phyloP scores from a whole-genome alignment of 2,329 filamentous ascomycete species.

The Penicillium sp. region DNA sequence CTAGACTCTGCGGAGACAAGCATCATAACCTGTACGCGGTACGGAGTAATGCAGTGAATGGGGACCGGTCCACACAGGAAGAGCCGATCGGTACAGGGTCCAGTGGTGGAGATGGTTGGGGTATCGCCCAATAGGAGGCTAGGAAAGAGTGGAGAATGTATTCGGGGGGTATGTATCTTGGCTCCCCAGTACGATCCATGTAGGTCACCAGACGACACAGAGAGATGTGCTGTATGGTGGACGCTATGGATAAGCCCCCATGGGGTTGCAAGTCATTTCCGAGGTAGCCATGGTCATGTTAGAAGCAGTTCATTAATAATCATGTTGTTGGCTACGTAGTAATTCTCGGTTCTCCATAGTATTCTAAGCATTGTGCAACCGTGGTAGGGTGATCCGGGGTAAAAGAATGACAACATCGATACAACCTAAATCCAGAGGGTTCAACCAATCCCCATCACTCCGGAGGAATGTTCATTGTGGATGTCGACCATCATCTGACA shows the following conservation, averaged over 20 bases:
- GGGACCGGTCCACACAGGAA: background rate
- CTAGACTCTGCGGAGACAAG: background rate
- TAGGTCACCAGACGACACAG: constrained; percentile 1
- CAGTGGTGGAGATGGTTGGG: constrained; percentile 2
- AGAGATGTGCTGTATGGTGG: background rate
- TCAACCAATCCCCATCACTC: no score
- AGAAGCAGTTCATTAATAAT: no score
- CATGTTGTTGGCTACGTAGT: background rate
- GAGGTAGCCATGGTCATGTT: no score
- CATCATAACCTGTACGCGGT: no score
- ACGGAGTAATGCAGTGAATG: no score
- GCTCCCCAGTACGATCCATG: background rate
- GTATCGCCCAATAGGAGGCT: background rate
- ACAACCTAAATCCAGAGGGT: no score
- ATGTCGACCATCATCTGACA: constrained; percentile 21
- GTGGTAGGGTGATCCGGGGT: background rate
- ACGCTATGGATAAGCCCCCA: background rate
- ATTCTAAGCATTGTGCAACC: background rate
- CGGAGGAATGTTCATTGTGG: background rate
- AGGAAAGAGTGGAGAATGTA: constrained; percentile 20
- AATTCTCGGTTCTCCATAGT: background rate
- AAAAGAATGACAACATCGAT: background rate
- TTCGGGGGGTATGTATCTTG: constrained; percentile 23
- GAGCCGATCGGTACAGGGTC: constrained; percentile 14
- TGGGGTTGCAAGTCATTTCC: no score